phyloP scores from a whole-genome alignment of 352 stramenopile species.

The Globisporangium ultimum region DNA sequence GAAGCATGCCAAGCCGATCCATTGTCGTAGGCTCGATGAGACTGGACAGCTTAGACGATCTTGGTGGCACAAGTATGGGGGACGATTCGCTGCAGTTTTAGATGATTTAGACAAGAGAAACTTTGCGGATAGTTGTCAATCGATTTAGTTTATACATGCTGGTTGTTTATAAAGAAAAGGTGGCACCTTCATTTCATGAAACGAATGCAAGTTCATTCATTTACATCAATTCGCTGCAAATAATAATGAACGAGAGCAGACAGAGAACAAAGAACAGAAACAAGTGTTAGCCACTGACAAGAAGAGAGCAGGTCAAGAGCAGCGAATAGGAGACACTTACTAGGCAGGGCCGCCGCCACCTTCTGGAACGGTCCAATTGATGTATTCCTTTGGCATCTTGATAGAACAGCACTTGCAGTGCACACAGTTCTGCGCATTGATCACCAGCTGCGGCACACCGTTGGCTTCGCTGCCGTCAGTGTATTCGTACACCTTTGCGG shows the following conservation, averaged over 20 bases:
- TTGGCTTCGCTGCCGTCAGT: constrained; percentile 89
- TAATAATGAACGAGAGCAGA: constrained; percentile 8
- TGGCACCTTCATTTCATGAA: neutral
- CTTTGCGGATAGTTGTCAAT: neutral
- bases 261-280: constrained; percentile 16
- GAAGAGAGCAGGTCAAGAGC: neutral
- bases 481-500: constrained; percentile 98
- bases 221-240: constrained; percentile 74
- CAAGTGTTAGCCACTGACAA: constrained; percentile 12
- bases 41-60: neutral
- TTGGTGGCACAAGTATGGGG: no score
- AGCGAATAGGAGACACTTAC: constrained; percentile 61
- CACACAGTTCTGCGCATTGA: constrained; percentile 99
- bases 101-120: neutral
- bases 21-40: constrained; percentile 2
- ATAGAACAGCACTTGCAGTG: constrained; percentile 99
- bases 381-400: constrained; percentile 99
- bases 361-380: constrained; percentile 99
- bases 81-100: neutral
- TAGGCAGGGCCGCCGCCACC: constrained; percentile 97
- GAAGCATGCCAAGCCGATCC: constrained; percentile 32
- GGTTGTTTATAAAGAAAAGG: constrained; percentile 5
- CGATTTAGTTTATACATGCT: constrained; percentile 10
- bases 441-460: constrained; percentile 92
- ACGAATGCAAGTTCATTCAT: constrained; percentile 1